A percentile compares a stretch with the other conserved stretches of the same genome.
These are phyloP conservation scores for Neoboletus magnificus DNA, from an alignment of 768 basidiomycete species.

Conservation along the genomic window DNA sequence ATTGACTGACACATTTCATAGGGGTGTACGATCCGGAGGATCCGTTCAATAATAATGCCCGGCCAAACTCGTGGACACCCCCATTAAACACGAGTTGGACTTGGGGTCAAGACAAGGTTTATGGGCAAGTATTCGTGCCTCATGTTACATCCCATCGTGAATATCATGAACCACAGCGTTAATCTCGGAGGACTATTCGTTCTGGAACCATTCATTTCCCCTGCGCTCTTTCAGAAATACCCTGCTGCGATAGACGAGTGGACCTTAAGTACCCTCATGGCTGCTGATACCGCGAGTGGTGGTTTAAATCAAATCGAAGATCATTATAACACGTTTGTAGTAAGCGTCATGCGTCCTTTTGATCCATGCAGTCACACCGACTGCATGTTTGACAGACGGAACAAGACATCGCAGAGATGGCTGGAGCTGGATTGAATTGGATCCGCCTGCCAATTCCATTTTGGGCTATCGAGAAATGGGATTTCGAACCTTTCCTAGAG, in stretches of 20 bases:
- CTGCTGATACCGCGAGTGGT: slow-evolving; percentile 58
- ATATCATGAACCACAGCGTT: slow-evolving; percentile 37
- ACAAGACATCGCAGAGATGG: slow-evolving; percentile 85
- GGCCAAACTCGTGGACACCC: slow-evolving; percentile 77
- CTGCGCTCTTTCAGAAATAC: slow-evolving; percentile 61
- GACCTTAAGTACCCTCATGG: slow-evolving; percentile 64
- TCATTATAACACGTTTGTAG: slow-evolving; percentile 83
- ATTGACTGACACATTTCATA: slow-evolving; percentile 23
- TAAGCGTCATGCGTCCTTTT: slow-evolving; percentile 35
- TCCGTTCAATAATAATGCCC: slow-evolving; percentile 74
- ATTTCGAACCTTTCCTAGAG: slow-evolving; percentile 73
- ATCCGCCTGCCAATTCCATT: slow-evolving; percentile 77
- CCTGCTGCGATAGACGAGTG: slow-evolving; percentile 58
- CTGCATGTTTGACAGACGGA: slow-evolving; percentile 57
- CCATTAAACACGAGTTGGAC: slow-evolving; percentile 73
- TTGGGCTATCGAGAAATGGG: slow-evolving; percentile 81
- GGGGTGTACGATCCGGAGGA: slow-evolving; percentile 66
- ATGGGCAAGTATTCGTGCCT: slow-evolving; percentile 44
- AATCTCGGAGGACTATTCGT: slow-evolving; percentile 77
- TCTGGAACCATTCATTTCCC: slow-evolving; percentile 76
- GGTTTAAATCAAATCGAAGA: slow-evolving; percentile 64
- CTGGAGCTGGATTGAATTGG: slow-evolving; percentile 85
- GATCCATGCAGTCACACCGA: not conserved
- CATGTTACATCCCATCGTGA: not conserved
- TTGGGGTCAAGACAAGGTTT: slow-evolving; percentile 58